These are phyloP conservation scores for Penicillium coprophilum DNA, from an alignment of 495 filamentous ascomycete species.

Conservation along the genomic window DNA sequence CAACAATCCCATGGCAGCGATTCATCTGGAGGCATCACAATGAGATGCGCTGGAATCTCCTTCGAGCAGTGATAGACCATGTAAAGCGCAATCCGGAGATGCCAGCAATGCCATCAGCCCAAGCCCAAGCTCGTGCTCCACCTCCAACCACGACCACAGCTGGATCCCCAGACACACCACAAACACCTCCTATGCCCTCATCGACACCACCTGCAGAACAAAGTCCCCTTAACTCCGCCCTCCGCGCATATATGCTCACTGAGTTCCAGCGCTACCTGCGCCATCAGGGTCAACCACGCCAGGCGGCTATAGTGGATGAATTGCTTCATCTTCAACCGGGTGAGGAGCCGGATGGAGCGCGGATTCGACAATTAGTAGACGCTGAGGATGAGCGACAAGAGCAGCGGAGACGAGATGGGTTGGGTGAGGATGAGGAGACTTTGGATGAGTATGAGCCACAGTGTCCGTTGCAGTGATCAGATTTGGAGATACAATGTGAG, in stretches of 20 bases:
- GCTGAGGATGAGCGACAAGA: background rate
- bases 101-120: background rate
- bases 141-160: background rate
- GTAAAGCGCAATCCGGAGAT: background rate
- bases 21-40: constrained; percentile 28
- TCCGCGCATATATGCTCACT: constrained; percentile 4
- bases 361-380: constrained; percentile 4
- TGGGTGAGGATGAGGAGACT: background rate
- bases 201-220: background rate
- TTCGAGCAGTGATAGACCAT: constrained; percentile 15
- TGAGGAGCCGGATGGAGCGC: constrained; percentile 4
- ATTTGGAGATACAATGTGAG: background rate
- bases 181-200: no score
- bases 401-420: background rate
- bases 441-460: background rate
- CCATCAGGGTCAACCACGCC: background rate
- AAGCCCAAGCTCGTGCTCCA: background rate
- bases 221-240: background rate
- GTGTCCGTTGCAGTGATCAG: background rate
- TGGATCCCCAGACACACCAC: background rate
- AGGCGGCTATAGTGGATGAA: constrained; percentile 4
- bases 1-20: constrained; percentile 22
- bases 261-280: constrained; percentile 12
- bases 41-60: constrained; percentile 10
- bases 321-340: background rate